Evolutionary conservation across 768 basidiomycete species (phyloP).

Genomic region (Rickenella mellea): DNA sequence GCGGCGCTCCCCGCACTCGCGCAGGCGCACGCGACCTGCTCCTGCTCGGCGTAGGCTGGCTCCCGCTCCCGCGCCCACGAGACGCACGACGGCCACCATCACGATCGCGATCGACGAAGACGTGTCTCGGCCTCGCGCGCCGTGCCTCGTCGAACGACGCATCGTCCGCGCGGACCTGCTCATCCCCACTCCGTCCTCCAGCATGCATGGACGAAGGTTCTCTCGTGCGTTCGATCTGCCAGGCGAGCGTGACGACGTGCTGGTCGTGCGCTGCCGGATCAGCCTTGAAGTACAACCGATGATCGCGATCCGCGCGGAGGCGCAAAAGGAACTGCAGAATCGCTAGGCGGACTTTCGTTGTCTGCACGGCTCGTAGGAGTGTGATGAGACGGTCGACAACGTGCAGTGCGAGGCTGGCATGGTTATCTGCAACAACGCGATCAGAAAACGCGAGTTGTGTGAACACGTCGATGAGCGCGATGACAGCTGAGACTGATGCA

Average conservation of each 20-base stretch:
- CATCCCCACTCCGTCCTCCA: constrained; percentile 3
- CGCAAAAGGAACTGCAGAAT: constrained; percentile 83
- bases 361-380: constrained; percentile 35
- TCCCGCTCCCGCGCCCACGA: constrained; percentile 39
- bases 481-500: constrained; percentile 49
- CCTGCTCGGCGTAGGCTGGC: constrained; percentile 40
- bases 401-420: constrained; percentile 41
- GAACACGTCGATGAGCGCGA: constrained; percentile 58
- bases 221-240: constrained; percentile 47
- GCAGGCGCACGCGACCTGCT: constrained; percentile 51
- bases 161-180: constrained; percentile 9
- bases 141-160: constrained; percentile 10
- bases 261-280: constrained; percentile 46
- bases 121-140: constrained; percentile 9
- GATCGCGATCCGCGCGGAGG: constrained; percentile 82
- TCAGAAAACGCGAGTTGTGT: constrained; percentile 65
- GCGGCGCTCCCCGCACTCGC: constrained; percentile 9
- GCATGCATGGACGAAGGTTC: no score
- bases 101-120: constrained; percentile 35
- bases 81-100: constrained; percentile 41
- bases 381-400: constrained; percentile 45
- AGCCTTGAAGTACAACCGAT: constrained; percentile 65
- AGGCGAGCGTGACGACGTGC: constrained; percentile 47
- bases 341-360: constrained; percentile 53
- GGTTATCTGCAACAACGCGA: constrained; percentile 34